Evolutionary conservation across 2,329 filamentous ascomycete genomes (phyloP), one percentile per base, ranked within the genome.

Genomic region (Fusarium globosum): DNA sequence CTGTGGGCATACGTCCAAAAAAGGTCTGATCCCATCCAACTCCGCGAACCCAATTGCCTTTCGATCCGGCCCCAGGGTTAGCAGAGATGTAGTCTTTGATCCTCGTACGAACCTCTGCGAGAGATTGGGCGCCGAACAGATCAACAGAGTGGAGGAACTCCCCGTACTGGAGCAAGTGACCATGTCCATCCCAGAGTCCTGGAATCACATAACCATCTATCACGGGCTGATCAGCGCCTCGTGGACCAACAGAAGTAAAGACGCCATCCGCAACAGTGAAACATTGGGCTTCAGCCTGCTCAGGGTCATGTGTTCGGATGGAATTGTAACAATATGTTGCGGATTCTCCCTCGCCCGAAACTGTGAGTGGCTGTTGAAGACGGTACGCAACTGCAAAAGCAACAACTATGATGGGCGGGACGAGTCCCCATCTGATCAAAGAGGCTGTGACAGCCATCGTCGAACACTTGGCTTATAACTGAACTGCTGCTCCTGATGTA

Each of bases 11-110:
- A 11, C 86, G 86, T 5, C 89, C 88, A 77, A 92, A 88, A 28
- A 85, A 84, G 65, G 88, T 89, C 82, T 93, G 92, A 77, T 93
- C 91, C 92, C 92, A 94, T 3, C 92, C 92, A 20, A 92, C 85
- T 0, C 92, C 92, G 62, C 91, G 84, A 51, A 92, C 81, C 92
- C 92, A 93, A 61, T 89, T 85, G 12, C 86, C 82, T 39, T 82
- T 83, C 1, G 85, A 85, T 3, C 91, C 91, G 15, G 85, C 85
- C 0, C 82, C 85, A 0, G 87, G 84, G 70, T 91, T 85, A 8
- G 77, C 74, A 1, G 75, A 78, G 30, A 90, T 79, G 69, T 92
- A 92, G 4, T 78, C 77, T 14, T 83, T 82, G 43, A 93, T 81
- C 10, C 90, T 85, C 12, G 75, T 64, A 35, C 86, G 84, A 9